phyloP scores from a whole-genome alignment of 768 basidiomycete genomes.

The Hypholoma sublateritium region DNA sequence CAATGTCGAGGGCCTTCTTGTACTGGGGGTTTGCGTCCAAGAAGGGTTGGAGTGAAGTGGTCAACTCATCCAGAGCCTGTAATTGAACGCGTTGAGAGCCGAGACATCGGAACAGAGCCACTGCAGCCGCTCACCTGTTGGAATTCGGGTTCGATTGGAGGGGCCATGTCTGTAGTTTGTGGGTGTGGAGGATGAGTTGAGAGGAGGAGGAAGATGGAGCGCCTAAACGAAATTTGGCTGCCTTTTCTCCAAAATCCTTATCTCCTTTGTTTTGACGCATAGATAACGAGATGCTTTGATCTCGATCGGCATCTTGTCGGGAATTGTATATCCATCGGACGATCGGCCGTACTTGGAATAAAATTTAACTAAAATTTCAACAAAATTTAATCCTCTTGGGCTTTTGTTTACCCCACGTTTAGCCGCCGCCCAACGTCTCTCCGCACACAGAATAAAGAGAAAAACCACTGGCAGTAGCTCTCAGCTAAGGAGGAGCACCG shows the following conservation, averaged over 20 bases:
- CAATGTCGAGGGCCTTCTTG: conserved; percentile 63
- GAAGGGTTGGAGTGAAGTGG: conserved; percentile 60
- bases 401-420: not conserved
- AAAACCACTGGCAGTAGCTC: too few relatives aligned
- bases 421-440: not conserved
- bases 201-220: not conserved
- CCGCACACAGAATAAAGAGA: not conserved
- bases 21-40: conserved; percentile 66
- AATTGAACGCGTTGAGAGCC: not conserved
- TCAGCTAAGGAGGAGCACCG: not conserved
- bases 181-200: not conserved
- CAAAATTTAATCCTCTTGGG: not conserved
- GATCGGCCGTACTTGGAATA: conserved; percentile 19
- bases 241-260: conserved; percentile 11
- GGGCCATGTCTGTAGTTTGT: not conserved
- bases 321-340: conserved; percentile 11
- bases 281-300: conserved; percentile 1
- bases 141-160: conserved; percentile 65
- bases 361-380: too few relatives aligned
- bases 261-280: conserved; percentile 7
- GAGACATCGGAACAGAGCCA: not conserved
- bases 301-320: conserved; percentile 18
- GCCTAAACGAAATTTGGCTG: not conserved
- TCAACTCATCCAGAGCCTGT: conserved; percentile 68
- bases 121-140: conserved; percentile 45